Evolutionary conservation across 805 yeast genomes (phyloP), one percentile per base, ranked within the genome.

Genomic region (Saturnispora mendoncae): DNA sequence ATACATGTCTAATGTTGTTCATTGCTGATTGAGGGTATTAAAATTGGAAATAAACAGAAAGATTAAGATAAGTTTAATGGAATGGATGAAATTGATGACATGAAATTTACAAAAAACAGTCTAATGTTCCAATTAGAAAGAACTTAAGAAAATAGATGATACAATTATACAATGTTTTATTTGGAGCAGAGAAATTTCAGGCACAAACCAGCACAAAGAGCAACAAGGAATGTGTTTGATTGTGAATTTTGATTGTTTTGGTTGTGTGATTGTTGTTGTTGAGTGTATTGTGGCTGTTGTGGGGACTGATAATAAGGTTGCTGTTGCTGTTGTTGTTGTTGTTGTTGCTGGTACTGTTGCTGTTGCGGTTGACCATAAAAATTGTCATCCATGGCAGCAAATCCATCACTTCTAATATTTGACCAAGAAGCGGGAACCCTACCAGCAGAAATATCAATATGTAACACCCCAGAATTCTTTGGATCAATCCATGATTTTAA

Each of bases 381-480:
- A 24, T 49, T 52, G 29, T 51, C 59, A 27, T 40, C 49, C 63
- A 58, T 57, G 3, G 62, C 60, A 14, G 62, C 63, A 25, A 58
- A 48, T 15, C 64, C 64, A 35, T 56, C 51, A 4, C 59, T 52
- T 44, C 52, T 50, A 33, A 53, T 44, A 43, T 56, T 45, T 17
- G 54, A 44, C 67, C 65, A 55, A 27, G 59, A 47, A 4, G 48
- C 52, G 18, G 78, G 78, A 17, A 72, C 60, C 14, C 61, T 60
- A 3, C 74, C 71, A 18, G 65, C 63, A n/a, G 58, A 50, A 41
- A 85, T 68, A 50, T 81, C 81, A 42, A 88, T 76, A 9, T 83
- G 68, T 45, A 88, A 57, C 3, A 88, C 95, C 25, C 97, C 97
- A 2, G 82, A 47, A 58, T 90, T 90, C 41, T 80, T 72, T 2